phyloP scores from a whole-genome alignment of 208 protist genomes.

The Wallacemonas sp. region DNA sequence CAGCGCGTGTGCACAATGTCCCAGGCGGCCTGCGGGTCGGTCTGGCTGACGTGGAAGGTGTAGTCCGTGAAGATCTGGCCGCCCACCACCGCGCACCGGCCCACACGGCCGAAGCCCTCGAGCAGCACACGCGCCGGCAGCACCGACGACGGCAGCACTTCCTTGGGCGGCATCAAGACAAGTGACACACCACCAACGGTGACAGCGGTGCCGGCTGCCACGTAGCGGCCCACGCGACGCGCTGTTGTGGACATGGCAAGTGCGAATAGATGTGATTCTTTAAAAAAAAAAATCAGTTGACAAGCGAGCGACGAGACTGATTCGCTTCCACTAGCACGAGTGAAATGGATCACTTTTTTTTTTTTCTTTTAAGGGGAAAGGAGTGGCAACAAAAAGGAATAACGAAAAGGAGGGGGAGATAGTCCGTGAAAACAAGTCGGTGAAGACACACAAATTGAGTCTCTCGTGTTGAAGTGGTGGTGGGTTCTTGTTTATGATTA shows the following conservation, averaged over 20 bases:
- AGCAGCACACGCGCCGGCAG: conserved; percentile 75
- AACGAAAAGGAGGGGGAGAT: too few species aligned
- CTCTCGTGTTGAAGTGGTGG: too few species aligned
- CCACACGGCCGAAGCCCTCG: conserved; percentile 78
- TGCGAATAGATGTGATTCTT: too few species aligned
- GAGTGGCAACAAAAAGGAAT: too few species aligned
- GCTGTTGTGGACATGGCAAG: conserved; percentile 15
- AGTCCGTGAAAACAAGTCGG: too few species aligned
- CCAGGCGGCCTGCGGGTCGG: conserved; percentile 65
- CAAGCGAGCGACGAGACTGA: too few species aligned
- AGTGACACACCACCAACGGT: conserved; percentile 22
- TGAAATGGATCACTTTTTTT: too few species aligned
- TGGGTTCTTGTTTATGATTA: too few species aligned
- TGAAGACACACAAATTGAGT: too few species aligned
- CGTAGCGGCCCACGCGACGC: conserved; percentile 21
- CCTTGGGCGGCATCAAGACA: conserved; percentile 69
- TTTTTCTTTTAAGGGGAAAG: too few species aligned
- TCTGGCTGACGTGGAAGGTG: conserved; percentile 40
- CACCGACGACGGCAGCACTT: conserved; percentile 57
- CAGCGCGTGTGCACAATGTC: conserved; percentile 75
- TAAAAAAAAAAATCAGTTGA: too few species aligned
- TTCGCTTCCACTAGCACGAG: too few species aligned
- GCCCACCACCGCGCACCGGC: conserved; percentile 71
- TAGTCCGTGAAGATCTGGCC: conserved; percentile 77
- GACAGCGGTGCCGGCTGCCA: conserved; percentile 24